Percentiles rank a stretch among this genome's conserved stretches.
Conservation (phyloP, 1,139 yeast species). For the Saccharomyces hybrid region DNA sequence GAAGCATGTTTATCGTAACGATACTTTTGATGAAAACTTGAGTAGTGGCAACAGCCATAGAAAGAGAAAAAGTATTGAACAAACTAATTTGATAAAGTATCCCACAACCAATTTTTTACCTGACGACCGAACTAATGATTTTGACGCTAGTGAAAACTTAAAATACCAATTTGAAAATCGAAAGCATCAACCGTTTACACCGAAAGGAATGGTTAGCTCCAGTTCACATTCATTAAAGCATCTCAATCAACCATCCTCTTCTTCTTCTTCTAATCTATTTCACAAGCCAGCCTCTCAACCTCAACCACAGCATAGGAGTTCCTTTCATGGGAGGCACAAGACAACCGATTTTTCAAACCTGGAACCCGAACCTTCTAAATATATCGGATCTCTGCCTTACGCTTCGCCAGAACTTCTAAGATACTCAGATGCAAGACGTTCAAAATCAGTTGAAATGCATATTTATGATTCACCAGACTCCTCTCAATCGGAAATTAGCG, state of each 20-base stretch:
- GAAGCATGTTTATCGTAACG: constrained; percentile 13
- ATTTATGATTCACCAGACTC: constrained; percentile 28
- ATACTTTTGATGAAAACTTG: constrained; percentile 18
- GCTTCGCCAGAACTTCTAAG: constrained; percentile 80
- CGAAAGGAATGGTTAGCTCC: neutral
- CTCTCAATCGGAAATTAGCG: neutral
- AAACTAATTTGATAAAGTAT: neutral
- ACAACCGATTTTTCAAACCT: constrained; percentile 13
- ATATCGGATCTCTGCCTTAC: constrained; percentile 85
- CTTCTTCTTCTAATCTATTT: neutral
- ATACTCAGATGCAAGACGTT: neutral
- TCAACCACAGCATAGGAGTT: neutral
- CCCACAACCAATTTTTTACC: neutral
- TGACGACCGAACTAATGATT: neutral
- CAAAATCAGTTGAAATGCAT: constrained; percentile 39
- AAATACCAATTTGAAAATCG: neutral
- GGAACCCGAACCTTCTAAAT: constrained; percentile 20
- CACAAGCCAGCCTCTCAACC: neutral
- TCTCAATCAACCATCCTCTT: neutral
- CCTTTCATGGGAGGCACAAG: neutral
- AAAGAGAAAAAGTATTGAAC: constrained; percentile 3
- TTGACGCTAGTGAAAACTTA: neutral
- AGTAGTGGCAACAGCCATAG: neutral
- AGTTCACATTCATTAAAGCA: neutral
- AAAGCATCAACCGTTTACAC: neutral